Evolutionary conservation across 495 filamentous ascomycete species (phyloP).

Genomic region (Penicillium pancosmium): DNA sequence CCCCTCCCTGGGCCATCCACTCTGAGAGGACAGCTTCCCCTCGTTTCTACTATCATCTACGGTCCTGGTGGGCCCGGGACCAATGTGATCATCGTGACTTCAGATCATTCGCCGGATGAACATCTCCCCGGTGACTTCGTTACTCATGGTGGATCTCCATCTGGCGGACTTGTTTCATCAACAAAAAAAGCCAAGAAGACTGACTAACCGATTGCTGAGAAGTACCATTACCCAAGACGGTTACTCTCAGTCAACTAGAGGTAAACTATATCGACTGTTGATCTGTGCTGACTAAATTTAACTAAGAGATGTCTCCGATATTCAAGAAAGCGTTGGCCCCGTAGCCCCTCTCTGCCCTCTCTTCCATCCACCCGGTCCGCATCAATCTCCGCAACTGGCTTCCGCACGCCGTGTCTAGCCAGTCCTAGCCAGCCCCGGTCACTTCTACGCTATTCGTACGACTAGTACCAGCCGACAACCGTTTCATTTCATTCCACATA

Average conservation of each 20-base stretch:
- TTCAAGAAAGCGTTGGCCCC: too few relatives aligned
- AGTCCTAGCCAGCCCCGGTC: neutral
- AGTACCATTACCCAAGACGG: constrained; percentile 7
- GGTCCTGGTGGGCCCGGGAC: constrained; percentile 2
- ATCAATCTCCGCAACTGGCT: neutral
- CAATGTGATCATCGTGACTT: constrained; percentile 26
- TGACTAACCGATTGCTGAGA: constrained; percentile 2
- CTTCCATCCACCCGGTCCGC: constrained; percentile 4
- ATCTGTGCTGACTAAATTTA: too few relatives aligned
- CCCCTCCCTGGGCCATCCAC: neutral
- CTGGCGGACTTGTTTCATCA: constrained; percentile 1
- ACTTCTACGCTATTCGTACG: too few relatives aligned
- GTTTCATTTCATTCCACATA: neutral
- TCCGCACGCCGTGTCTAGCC: constrained; percentile 1
- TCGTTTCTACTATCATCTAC: neutral
- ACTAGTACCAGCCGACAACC: neutral
- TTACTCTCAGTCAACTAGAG: neutral
- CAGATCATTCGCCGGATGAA: constrained; percentile 19
- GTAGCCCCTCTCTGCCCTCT: neutral
- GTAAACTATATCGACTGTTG: neutral
- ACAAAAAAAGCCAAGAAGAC: neutral
- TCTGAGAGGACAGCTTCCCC: neutral
- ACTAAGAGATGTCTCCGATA: neutral
- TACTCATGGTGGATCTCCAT: constrained; percentile 42
- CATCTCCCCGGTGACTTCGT: constrained; percentile 15